Percentiles rank a stretch among this genome's conserved stretches.
Evolutionary conservation across 2,329 filamentous ascomycete species (phyloP).

Genomic region (Coniochaeta pulveracea): DNA sequence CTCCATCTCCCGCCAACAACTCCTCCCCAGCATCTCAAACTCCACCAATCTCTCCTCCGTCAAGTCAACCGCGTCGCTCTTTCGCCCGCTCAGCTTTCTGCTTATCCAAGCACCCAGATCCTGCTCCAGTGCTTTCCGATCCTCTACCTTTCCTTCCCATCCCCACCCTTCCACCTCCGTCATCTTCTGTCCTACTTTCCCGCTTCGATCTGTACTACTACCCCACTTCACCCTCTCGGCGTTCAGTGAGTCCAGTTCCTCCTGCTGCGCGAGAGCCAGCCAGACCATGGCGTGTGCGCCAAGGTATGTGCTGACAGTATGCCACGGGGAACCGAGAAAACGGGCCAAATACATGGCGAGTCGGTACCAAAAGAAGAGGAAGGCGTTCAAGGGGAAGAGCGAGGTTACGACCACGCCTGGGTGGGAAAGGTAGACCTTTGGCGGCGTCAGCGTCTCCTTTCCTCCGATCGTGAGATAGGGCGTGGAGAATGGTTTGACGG

Average conservation of each 20-base stretch:
- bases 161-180: conserved; percentile 88
- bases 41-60: conserved; percentile 47
- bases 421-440: conserved; percentile 59
- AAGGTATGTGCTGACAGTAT: conserved; percentile 62
- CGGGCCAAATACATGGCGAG: conserved; percentile 60
- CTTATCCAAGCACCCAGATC: conserved; percentile 31
- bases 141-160: conserved; percentile 46
- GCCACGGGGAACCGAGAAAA: conserved; percentile 80
- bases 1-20: conserved; percentile 64
- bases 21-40: conserved; percentile 50
- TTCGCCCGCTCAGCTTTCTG: conserved; percentile 44
- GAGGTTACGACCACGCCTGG: conserved; percentile 78
- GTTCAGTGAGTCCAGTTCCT: conserved; percentile 43
- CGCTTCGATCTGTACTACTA: conserved; percentile 49
- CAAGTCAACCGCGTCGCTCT: conserved; percentile 42
- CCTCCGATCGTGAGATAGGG: conserved; percentile 38
- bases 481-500: conserved; percentile 43
- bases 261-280: conserved; percentile 59
- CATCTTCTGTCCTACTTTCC: conserved; percentile 51
- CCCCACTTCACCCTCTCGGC: conserved; percentile 71
- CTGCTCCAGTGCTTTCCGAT: conserved; percentile 29
- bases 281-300: conserved; percentile 69
- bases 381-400: conserved; percentile 62
- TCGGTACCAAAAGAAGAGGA: conserved; percentile 61
- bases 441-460: conserved; percentile 10